Evolutionary conservation across 495 filamentous ascomycete species (phyloP).

Genomic region (Penicillium crystallinum): DNA sequence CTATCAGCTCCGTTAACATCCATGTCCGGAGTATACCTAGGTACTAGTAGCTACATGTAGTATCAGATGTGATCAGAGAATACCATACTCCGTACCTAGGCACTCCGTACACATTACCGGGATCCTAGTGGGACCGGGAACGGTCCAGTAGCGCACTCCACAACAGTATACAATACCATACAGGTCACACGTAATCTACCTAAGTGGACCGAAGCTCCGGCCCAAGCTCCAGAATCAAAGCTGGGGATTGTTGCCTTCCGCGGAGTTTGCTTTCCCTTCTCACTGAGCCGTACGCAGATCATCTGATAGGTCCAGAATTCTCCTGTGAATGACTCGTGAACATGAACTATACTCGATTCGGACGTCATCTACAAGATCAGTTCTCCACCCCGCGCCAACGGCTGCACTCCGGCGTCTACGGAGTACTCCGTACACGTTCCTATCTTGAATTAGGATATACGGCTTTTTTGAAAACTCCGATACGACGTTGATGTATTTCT

Average conservation of each 20-base stretch:
- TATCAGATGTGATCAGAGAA: neutral
- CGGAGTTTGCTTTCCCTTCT: too few relatives aligned
- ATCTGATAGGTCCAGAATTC: constrained; percentile 2
- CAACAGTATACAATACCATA: constrained; percentile 1
- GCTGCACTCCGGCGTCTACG: too few relatives aligned
- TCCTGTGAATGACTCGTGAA: neutral
- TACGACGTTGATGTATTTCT: neutral
- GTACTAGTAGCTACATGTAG: too few relatives aligned
- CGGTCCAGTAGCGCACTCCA: constrained; percentile 17
- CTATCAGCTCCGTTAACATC: too few relatives aligned
- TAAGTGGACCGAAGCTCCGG: constrained; percentile 3
- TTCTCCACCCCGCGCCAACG: constrained; percentile 1
- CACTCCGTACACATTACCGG: too few relatives aligned
- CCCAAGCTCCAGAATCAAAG: constrained; percentile 2
- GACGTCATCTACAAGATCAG: too few relatives aligned
- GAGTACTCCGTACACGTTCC: too few relatives aligned
- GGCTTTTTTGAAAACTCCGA: neutral
- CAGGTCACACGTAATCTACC: neutral
- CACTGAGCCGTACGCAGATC: too few relatives aligned
- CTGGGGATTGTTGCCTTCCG: neutral
- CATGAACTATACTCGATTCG: too few relatives aligned
- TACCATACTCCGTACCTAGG: too few relatives aligned
- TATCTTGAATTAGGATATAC: neutral
- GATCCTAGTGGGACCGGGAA: too few relatives aligned
- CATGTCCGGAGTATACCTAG: too few relatives aligned